Conservation (phyloP, 2,329 filamentous ascomycete species). For the Fusarium verticillioides region DNA sequence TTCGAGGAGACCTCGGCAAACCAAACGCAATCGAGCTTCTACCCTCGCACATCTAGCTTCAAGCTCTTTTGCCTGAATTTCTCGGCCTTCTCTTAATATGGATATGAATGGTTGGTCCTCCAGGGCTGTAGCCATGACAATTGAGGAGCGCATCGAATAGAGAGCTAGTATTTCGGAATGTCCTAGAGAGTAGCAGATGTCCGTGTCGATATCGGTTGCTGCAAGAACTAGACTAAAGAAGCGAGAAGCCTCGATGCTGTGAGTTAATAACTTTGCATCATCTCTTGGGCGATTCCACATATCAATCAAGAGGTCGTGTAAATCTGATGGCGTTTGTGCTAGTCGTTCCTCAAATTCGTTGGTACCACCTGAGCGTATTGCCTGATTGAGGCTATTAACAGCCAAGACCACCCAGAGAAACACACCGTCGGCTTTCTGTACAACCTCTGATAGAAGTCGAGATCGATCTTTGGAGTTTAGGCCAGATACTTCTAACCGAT, state of each 20-base stretch:
- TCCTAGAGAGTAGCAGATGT: too few species aligned
- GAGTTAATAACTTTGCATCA: rapidly evolving
- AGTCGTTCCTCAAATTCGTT: neutral
- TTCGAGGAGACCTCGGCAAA: neutral
- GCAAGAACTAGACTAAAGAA: rapidly evolving
- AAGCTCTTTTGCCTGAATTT: rapidly evolving
- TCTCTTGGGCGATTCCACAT: neutral
- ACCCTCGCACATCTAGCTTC: rapidly evolving
- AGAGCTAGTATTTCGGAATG: too few species aligned
- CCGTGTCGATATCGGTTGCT: rapidly evolving
- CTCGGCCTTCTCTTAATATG: rapidly evolving
- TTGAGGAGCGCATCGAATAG: neutral
- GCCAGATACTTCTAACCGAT: rapidly evolving
- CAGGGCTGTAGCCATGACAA: rapidly evolving
- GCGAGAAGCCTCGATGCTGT: rapidly evolving
- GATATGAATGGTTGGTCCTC: rapidly evolving
- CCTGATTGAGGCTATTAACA: neutral
- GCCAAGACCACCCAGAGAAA: neutral
- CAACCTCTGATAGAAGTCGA: rapidly evolving
- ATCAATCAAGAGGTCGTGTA: neutral
- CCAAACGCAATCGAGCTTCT: neutral
- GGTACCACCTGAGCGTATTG: neutral
- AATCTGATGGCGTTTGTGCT: neutral
- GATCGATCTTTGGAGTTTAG: rapidly evolving
- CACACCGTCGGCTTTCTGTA: rapidly evolving